Base-by-base conservation (phyloP, 257 asterid genomes). In the Jacaranda copaia region DNA sequence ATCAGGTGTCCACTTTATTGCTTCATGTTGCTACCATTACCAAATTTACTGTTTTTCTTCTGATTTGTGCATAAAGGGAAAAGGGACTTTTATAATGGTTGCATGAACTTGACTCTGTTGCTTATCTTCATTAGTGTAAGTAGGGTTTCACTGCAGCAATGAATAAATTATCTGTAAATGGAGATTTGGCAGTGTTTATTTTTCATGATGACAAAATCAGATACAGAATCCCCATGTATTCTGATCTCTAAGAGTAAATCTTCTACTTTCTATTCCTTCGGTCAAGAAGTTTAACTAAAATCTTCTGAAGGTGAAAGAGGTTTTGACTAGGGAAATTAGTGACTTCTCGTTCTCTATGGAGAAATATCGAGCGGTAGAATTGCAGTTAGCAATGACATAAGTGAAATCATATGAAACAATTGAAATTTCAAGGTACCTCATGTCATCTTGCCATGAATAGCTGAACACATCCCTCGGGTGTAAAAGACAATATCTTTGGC, bases 1-100 rank as follows among this genome's bases (percentile, higher is more conserved):
- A 92, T 82, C 97, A 94, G 97, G 97, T 92, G 55, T 9, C 48
- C 52, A 9, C 18, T 58, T 68, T 49, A 19, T 59, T 61, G 73
- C 70, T 52, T 11, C 65, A 32, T 66, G 65, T 66, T 67, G 63
- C 68, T 13, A 10, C 32, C 14, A 43, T 32, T n/a, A 38, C 72
- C 56, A 8, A 40, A 19, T 66, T 75, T 35, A 35, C 11, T 75
- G 18, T 10, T 49, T 19, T 72, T 76, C 18, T n/a, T 8, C 61
- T 5, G 11, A 49, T 57, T 74, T 48, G 4, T 59, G 19, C 38
- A n/a, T 15, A 1, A 5, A 60, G 58, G 74, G 48, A n/a, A 16
- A 60, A 46, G 20, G 65, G 70, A 16, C 10, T 45, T 59, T 40
- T 63, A 8, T 42, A 40, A 51, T 76, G 75, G 51, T 25, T 64